Conservation (phyloP, 306 rosid species). For the Ziziphus jujuba region DNA sequence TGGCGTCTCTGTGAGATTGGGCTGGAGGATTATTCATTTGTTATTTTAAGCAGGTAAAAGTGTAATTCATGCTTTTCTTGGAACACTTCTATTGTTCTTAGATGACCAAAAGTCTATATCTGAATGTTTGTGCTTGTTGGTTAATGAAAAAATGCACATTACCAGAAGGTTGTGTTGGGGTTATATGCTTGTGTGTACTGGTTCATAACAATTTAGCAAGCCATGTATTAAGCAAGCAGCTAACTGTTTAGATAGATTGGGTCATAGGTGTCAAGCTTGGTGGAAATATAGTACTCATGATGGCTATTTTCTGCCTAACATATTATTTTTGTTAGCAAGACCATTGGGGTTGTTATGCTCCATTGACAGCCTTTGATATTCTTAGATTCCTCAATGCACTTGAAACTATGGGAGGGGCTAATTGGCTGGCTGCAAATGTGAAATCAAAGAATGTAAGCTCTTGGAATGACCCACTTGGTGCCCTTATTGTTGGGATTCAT, state of each 20-base stretch:
- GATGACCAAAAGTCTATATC: neutral
- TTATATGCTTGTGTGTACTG: no score
- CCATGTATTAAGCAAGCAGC: no score
- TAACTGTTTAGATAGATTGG: no score
- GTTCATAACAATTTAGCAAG: no score
- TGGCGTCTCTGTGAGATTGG: constrained; percentile 99
- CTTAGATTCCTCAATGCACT: constrained; percentile 76
- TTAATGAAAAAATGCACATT: neutral
- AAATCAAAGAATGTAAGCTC: constrained; percentile 57
- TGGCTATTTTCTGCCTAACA: neutral
- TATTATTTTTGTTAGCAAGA: constrained; percentile 11
- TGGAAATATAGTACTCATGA: neutral
- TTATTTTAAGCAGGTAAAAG: constrained; percentile 85
- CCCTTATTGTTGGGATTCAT: constrained; percentile 71
- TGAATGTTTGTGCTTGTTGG: neutral
- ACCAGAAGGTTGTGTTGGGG: no score
- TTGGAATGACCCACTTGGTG: constrained; percentile 86
- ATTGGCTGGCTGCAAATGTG: constrained; percentile 70
- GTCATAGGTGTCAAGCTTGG: neutral
- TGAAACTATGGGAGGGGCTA: constrained; percentile 75
- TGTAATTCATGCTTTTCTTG: constrained; percentile 14
- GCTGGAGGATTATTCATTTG: constrained; percentile 93
- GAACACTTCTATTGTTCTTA: neutral
- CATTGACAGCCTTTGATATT: constrained; percentile 27
- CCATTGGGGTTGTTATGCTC: constrained; percentile 13